Evolutionary conservation across 2,329 filamentous ascomycete genomes (phyloP).

Genomic region (Elsinoe arachidis): DNA sequence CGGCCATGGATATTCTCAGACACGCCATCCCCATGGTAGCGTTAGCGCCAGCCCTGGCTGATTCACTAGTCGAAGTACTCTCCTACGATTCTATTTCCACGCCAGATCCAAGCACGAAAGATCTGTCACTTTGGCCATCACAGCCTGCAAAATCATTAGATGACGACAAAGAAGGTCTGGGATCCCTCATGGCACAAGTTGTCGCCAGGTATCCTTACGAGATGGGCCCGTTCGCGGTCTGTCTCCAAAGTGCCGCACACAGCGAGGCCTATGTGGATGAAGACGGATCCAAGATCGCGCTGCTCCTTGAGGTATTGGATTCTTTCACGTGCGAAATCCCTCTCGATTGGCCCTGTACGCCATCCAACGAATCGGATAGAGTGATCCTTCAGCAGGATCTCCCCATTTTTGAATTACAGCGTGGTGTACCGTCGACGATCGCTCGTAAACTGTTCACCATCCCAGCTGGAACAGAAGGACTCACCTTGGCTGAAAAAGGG

Average conservation of each 20-base stretch:
- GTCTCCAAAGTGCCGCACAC: conserved; percentile 57
- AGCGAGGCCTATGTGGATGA: conserved; percentile 34
- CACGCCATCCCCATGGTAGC: conserved; percentile 57
- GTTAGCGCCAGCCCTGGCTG: conserved; percentile 64
- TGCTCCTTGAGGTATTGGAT: conserved; percentile 59
- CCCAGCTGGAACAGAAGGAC: conserved; percentile 56
- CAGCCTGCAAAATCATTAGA: conserved; percentile 14
- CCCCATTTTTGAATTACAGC: conserved; percentile 16
- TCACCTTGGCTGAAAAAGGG: conserved; percentile 68
- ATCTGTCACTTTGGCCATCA: not conserved
- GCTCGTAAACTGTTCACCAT: conserved; percentile 32
- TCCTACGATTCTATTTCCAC: conserved; percentile 15
- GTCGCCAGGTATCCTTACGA: conserved; percentile 78
- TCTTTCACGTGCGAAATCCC: conserved; percentile 74
- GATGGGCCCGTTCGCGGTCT: conserved; percentile 64
- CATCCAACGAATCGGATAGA: conserved; percentile 73
- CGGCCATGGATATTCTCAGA: conserved; percentile 63
- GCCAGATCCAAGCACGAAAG: not conserved
- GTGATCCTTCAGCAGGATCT: conserved; percentile 52
- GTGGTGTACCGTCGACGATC: conserved; percentile 27
- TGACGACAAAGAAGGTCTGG: conserved; percentile 12
- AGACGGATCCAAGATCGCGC: conserved; percentile 42
- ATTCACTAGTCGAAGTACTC: conserved; percentile 57
- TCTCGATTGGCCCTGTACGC: conserved; percentile 63
- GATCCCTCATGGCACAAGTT: conserved; percentile 54